phyloP scores from a whole-genome alignment of 495 filamentous ascomycete species.

The Acidomyces sp. region DNA sequence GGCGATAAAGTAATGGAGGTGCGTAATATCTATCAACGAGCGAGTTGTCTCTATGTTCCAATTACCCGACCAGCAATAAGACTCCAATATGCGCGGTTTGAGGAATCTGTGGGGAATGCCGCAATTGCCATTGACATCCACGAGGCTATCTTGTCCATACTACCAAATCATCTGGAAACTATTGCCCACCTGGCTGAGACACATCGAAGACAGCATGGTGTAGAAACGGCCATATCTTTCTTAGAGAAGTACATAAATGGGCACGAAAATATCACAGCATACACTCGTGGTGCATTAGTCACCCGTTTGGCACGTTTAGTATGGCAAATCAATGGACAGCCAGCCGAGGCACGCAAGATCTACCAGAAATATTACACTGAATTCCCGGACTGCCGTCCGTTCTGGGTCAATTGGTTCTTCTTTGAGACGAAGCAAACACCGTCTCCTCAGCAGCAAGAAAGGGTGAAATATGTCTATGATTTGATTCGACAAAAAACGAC shows the following conservation, averaged over 20 bases:
- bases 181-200: conserved; percentile 83
- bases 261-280: conserved; percentile 53
- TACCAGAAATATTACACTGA: conserved; percentile 72
- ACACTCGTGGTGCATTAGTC: conserved; percentile 76
- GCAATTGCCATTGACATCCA: conserved; percentile 76
- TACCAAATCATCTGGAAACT: conserved; percentile 71
- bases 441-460: conserved; percentile 41
- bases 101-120: conserved; percentile 65
- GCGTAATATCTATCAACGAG: conserved; percentile 83
- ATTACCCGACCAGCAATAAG: conserved; percentile 69
- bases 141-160: conserved; percentile 53
- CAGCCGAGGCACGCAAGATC: conserved; percentile 73
- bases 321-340: conserved; percentile 80
- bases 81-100: conserved; percentile 86
- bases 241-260: conserved; percentile 71
- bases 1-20: conserved; percentile 76
- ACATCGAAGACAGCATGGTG: conserved; percentile 67
- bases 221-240: conserved; percentile 76
- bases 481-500: conserved; percentile 64
- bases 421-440: conserved; percentile 88
- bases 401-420: conserved; percentile 80
- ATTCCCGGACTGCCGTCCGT: conserved; percentile 76
- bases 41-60: conserved; percentile 69
- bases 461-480: conserved; percentile 68
- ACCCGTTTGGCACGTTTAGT: conserved; percentile 80